These are phyloP conservation scores for Aspergillus haitiensis DNA, from an alignment of 495 filamentous ascomycete species.

Conservation along the genomic window DNA sequence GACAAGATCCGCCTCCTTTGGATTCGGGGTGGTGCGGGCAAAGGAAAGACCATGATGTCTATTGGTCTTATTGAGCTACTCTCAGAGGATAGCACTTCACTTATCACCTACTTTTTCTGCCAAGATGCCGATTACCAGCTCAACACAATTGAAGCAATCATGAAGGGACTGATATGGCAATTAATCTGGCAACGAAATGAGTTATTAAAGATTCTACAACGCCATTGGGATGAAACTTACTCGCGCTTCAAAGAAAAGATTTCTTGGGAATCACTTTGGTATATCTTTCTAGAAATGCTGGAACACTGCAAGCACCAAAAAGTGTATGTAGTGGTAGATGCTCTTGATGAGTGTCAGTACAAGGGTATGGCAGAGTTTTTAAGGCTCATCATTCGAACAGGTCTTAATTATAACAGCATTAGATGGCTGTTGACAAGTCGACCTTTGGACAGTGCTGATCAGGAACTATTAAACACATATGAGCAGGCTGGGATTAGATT, in stretches of 20 bases:
- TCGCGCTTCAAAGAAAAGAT: constrained; percentile 31
- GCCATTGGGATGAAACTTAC: constrained; percentile 22
- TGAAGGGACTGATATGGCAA: constrained; percentile 43
- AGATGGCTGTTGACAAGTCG: constrained; percentile 36
- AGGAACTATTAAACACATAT: constrained; percentile 13
- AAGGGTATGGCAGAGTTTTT: constrained; percentile 32
- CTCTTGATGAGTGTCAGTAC: constrained; percentile 25
- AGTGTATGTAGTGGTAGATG: constrained; percentile 23
- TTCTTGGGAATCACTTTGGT: constrained; percentile 30
- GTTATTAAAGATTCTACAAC: background rate
- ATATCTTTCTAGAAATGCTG: constrained; percentile 37
- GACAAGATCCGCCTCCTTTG: constrained; percentile 24
- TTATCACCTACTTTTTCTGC: constrained; percentile 51
- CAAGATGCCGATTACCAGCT: constrained; percentile 37
- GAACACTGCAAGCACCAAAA: constrained; percentile 4
- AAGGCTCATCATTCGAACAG: constrained; percentile 27
- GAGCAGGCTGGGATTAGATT: constrained; percentile 12
- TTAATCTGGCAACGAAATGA: constrained; percentile 29
- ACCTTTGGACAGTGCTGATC: constrained; percentile 24
- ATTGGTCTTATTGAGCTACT: constrained; percentile 22
- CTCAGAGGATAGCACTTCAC: background rate
- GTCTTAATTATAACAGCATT: constrained; percentile 18
- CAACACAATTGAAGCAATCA: constrained; percentile 38
- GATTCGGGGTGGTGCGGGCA: constrained; percentile 47
- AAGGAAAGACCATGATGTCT: constrained; percentile 27